A percentile compares a stretch with the other conserved stretches of the same genome.
Conservation (phyloP, 2,329 filamentous ascomycete species). For the Chrysoporthe austroafricana region DNA sequence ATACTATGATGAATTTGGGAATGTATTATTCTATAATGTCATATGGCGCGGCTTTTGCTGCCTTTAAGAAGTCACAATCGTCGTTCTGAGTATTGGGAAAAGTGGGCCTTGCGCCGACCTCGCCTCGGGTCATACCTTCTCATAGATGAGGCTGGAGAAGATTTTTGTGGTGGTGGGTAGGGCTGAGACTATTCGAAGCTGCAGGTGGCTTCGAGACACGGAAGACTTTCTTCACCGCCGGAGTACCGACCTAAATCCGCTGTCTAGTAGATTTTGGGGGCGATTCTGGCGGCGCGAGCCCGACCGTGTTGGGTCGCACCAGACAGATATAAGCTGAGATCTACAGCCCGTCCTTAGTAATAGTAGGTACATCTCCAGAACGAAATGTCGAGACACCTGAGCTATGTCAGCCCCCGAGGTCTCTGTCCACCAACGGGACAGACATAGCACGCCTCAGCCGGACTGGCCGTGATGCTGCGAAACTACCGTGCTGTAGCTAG, state of each 20-base stretch:
- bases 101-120: not conserved
- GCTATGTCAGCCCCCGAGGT: not conserved
- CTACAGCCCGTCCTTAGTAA: not conserved
- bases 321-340: not conserved
- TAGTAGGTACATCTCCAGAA: not conserved
- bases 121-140: not conserved
- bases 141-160: not conserved
- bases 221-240: not conserved
- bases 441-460: not conserved
- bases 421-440: not conserved
- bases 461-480: not conserved
- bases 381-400: not conserved
- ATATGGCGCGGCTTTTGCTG: no score
- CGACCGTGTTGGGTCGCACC: not conserved
- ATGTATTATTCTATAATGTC: no score
- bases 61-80: not conserved
- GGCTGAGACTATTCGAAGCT: not conserved
- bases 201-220: slow-evolving; percentile 9
- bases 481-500: not conserved
- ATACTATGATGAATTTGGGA: no score
- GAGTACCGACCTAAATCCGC: not conserved
- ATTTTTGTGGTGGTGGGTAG: not conserved
- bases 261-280: not conserved
- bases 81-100: not conserved
- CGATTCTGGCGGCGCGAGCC: not conserved